These are phyloP conservation scores for Saccharomyces hybrid DNA, from an alignment of 1,139 yeast genomes.

Conservation along the genomic window DNA sequence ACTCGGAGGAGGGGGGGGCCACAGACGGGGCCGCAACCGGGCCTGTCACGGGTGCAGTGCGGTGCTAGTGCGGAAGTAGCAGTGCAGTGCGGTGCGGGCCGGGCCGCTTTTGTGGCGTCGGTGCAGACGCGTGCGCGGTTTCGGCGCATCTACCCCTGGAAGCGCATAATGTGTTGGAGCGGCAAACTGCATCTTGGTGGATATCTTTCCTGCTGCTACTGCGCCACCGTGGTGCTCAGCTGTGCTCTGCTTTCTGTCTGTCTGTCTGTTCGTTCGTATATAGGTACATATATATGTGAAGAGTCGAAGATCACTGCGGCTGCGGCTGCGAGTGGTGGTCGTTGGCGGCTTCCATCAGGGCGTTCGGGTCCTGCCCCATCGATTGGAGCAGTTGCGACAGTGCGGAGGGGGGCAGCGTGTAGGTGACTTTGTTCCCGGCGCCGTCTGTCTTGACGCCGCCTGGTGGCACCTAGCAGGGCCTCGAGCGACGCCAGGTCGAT, in stretches of 20 bases:
- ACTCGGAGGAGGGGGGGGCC: background rate
- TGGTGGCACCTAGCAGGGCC: slow-evolving; percentile 11
- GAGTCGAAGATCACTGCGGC: background rate
- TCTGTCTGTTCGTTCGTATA: background rate
- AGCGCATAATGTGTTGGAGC: background rate
- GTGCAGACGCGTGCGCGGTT: background rate
- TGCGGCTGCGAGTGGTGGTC: background rate
- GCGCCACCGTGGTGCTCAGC: background rate
- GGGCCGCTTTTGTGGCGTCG: background rate
- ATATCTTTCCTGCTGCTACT: background rate
- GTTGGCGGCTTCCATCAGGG: background rate
- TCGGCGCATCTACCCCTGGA: background rate
- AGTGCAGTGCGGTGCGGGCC: background rate
- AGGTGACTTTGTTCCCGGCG: background rate
- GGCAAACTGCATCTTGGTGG: background rate
- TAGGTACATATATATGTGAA: background rate
- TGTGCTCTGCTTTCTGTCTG: background rate
- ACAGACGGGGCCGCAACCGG: background rate
- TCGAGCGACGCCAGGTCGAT: slow-evolving; percentile 38
- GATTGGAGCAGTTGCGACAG: background rate
- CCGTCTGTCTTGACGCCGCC: slow-evolving; percentile 2
- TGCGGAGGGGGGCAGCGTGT: background rate
- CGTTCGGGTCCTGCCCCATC: background rate
- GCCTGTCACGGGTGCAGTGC: background rate
- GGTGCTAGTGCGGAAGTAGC: too few relatives aligned